phyloP scores from a whole-genome alignment of 1,284 basidiomycete species.

The Marasmius oreades region DNA sequence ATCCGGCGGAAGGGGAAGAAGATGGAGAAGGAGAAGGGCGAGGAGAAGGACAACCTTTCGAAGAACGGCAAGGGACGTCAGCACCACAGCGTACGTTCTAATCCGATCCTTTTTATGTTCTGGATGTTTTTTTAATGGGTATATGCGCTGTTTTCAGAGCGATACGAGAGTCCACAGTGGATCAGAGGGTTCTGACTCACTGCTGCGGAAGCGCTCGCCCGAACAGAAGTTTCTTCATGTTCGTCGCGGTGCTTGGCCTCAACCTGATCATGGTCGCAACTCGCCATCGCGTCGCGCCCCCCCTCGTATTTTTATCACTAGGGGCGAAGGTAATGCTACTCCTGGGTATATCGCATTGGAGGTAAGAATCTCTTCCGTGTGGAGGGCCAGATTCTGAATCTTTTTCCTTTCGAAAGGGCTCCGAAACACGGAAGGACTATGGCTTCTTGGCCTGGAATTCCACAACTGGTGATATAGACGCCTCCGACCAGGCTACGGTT shows the following conservation, averaged over 20 bases:
- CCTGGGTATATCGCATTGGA: background rate
- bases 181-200: background rate
- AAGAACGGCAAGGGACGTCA: background rate
- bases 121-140: constrained; percentile 6
- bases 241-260: background rate
- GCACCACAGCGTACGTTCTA: background rate
- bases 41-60: background rate
- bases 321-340: background rate
- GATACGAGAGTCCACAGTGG: background rate
- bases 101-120: background rate
- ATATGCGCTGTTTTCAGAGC: constrained; percentile 6
- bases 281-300: background rate
- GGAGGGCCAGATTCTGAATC: background rate
- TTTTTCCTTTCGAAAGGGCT: background rate
- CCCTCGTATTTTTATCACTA: background rate
- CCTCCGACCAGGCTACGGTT: background rate
- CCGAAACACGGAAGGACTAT: background rate
- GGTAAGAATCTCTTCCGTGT: background rate
- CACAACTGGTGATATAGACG: background rate
- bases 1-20: constrained; percentile 3
- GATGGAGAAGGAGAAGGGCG: background rate
- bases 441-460: background rate
- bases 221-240: constrained; percentile 1
- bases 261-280: constrained; percentile 13
- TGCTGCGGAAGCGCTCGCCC: background rate